Conservation (phyloP, 371 early-diverging fungal species). For the Mucor plumbeus region DNA sequence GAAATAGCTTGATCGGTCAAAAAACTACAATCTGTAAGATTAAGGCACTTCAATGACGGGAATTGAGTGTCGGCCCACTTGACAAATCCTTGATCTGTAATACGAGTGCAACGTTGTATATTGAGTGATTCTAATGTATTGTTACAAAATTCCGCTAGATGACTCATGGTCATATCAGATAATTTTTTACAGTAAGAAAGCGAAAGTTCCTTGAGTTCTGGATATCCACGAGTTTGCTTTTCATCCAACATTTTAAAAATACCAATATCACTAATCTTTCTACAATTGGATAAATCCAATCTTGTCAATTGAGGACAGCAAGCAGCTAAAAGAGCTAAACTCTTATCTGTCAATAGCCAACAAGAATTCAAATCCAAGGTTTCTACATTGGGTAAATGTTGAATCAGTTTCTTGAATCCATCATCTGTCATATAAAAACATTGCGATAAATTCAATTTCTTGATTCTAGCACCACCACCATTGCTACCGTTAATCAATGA, state of each 20-base stretch:
- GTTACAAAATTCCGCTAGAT: conserved; percentile 43
- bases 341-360: conserved; percentile 79
- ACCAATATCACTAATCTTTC: conserved; percentile 76
- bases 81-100: conserved; percentile 71
- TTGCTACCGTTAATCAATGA: conserved; percentile 13
- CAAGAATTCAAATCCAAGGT: conserved; percentile 73
- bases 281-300: conserved; percentile 78
- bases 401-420: conserved; percentile 43
- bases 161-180: conserved; percentile 62
- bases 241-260: conserved; percentile 53
- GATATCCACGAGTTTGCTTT: conserved; percentile 27
- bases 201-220: conserved; percentile 44
- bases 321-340: conserved; percentile 51
- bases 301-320: conserved; percentile 44
- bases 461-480: conserved; percentile 23
- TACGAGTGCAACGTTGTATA: conserved; percentile 80
- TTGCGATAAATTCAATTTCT: conserved; percentile 38
- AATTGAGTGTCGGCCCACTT: conserved; percentile 52
- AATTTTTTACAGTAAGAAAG: conserved; percentile 83
- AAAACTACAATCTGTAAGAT: conserved; percentile 81
- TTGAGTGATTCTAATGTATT: conserved; percentile 57
- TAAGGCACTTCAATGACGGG: conserved; percentile 54
- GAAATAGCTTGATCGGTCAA: conserved; percentile 73
- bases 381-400: conserved; percentile 45
- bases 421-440: conserved; percentile 61